Evolutionary conservation across 805 yeast genomes (phyloP).

Genomic region (Saturnispora halmiae): DNA sequence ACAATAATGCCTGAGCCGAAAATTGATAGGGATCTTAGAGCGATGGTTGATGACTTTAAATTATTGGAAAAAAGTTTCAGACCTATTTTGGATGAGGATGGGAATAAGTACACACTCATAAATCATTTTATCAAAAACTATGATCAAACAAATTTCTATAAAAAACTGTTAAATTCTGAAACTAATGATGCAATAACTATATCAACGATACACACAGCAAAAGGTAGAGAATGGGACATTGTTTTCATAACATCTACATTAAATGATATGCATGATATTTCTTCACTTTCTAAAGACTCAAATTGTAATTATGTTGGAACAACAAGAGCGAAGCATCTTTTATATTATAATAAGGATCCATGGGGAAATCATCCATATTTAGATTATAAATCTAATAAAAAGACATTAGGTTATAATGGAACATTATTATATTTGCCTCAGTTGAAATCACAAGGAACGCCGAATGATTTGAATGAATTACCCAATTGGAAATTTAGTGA

Average conservation of each 20-base stretch:
- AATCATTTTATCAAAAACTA: constrained; percentile 35
- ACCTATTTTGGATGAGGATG: constrained; percentile 17
- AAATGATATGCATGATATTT: neutral
- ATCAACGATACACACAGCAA: constrained; percentile 66
- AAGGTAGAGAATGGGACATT: constrained; percentile 65
- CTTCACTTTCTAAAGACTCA: constrained; percentile 1
- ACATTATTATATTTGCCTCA: constrained; percentile 11
- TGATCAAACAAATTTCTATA: constrained; percentile 15
- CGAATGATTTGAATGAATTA: constrained; percentile 9
- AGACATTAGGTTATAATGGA: constrained; percentile 4
- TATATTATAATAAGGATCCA: constrained; percentile 30
- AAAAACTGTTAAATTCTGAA: constrained; percentile 22
- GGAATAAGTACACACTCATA: constrained; percentile 20
- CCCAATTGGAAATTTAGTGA: constrained; percentile 6
- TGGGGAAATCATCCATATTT: constrained; percentile 17
- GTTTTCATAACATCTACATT: constrained; percentile 39
- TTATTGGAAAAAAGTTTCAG: constrained; percentile 18
- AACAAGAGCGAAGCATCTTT: constrained; percentile 49
- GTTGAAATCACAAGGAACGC: constrained; percentile 2
- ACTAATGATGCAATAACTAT: constrained; percentile 33
- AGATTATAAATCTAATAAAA: constrained; percentile 12
- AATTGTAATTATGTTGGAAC: constrained; percentile 47
- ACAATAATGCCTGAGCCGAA: constrained; percentile 14
- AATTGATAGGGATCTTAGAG: constrained; percentile 28
- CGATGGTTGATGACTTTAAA: constrained; percentile 30